Base-by-base conservation (phyloP, 768 basidiomycete genomes). In the Crassisporium funariophilum region DNA sequence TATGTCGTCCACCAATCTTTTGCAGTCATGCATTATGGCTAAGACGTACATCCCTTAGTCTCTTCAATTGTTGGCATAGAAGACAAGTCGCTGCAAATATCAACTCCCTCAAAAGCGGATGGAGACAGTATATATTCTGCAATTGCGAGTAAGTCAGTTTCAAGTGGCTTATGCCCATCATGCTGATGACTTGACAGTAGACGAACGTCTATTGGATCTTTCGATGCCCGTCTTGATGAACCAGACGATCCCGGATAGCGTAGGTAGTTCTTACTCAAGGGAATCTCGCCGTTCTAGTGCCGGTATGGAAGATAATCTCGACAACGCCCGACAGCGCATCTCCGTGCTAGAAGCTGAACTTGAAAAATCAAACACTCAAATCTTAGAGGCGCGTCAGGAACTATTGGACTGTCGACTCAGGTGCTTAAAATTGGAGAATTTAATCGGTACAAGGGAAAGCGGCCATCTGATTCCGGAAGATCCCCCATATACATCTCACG, bases 191-290 rank as follows among this genome's bases (percentile, higher is more conserved):
- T 35, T n/a, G 35, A 16, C n/a, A 64, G 62, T 59, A 6, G 58
- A 62, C 8, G 61, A 64, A 34, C 50, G 60, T 10, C 52, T 66
- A 2, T 44, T 59, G 41, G 62, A 66, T 39, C 43, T 60, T 15
- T 56, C 62, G 2, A 25, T 54, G 16, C 41, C 59, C 5, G 44
- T 45, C 1, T 29, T 52, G 10, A 21, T 44, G 5, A 41, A 56
- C 17, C 45, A 52, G 19, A 52, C 44, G 2, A n/a, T 46, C 15
- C 47, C 54, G 11, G 22, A 17, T 16, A 12, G 27, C 11, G 19
- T 35, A 2, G 24, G 19, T 16, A 24, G 9, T 9, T 4, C 7
- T 3, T 19, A 33, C 29, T 12, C 21, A 35, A n/a, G 24, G 19
- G 41, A 17, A 8, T 12, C n/a, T 41, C 8, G 21, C 5, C 17